Evolutionary conservation across 495 filamentous ascomycete genomes (phyloP).

Genomic region (Neurospora hispaniola): DNA sequence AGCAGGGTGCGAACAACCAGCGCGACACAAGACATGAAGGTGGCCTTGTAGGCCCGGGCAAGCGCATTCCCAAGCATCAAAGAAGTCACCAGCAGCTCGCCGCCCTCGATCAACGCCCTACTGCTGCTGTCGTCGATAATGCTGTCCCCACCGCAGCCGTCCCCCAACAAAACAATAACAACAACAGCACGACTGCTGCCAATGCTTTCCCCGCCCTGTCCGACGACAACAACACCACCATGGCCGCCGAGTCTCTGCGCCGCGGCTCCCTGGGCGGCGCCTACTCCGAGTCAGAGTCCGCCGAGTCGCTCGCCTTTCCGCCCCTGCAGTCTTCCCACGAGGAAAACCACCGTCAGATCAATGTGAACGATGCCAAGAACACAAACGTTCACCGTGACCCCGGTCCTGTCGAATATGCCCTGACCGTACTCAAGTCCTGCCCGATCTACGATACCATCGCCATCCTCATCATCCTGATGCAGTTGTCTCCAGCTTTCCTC

Average conservation of each 20-base stretch:
- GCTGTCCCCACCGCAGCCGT: constrained; percentile 27
- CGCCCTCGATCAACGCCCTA: constrained; percentile 9
- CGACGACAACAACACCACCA: constrained; percentile 30
- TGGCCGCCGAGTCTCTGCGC: constrained; percentile 28
- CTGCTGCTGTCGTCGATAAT: constrained; percentile 17
- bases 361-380: constrained; percentile 57
- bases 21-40: constrained; percentile 79
- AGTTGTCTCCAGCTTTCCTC: constrained; percentile 84
- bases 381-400: constrained; percentile 49
- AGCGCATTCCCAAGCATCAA: constrained; percentile 50
- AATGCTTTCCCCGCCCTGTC: constrained; percentile 26
- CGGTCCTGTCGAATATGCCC: constrained; percentile 58
- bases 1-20: constrained; percentile 51
- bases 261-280: constrained; percentile 32
- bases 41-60: constrained; percentile 75
- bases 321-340: constrained; percentile 27
- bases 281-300: constrained; percentile 39
- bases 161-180: constrained; percentile 6
- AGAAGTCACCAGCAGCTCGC: constrained; percentile 39
- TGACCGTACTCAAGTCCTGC: constrained; percentile 82
- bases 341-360: constrained; percentile 47
- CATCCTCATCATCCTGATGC: constrained; percentile 93
- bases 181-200: constrained; percentile 1
- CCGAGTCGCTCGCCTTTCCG: constrained; percentile 31
- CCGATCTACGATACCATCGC: constrained; percentile 94